phyloP scores from a whole-genome alignment of 1,139 yeast species.

The Hanseniaspora gamundiae region DNA sequence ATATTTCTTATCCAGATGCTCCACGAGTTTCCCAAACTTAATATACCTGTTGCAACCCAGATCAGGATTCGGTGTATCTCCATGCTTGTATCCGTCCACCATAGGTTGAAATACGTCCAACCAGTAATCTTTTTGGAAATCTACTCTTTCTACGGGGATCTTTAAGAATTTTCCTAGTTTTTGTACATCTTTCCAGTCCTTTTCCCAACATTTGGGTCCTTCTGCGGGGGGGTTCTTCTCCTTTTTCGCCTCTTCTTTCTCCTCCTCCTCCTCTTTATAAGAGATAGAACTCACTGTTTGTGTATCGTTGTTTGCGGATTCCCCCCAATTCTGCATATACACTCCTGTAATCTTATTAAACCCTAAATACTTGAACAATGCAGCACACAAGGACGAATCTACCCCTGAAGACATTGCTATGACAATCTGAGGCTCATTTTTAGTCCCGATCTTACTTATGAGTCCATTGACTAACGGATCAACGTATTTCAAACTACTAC shows the following conservation, averaged over 20 bases:
- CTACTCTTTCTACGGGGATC: conserved; percentile 65
- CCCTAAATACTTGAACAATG: conserved; percentile 22
- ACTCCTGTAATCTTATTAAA: conserved; percentile 52
- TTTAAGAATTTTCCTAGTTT: conserved; percentile 45
- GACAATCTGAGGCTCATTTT: conserved; percentile 31
- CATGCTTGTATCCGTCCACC: conserved; percentile 57
- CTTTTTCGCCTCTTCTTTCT: too few relatives aligned
- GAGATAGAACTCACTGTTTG: too few relatives aligned
- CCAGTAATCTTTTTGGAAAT: conserved; percentile 90
- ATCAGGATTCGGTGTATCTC: conserved; percentile 92
- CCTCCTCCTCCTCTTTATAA: too few relatives aligned
- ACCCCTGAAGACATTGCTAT: conserved; percentile 97
- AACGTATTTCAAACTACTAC: too few relatives aligned
- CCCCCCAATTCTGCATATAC: conserved; percentile 87
- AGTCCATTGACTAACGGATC: not conserved
- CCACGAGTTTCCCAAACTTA: conserved; percentile 70
- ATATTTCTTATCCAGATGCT: conserved; percentile 35
- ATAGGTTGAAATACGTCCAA: conserved; percentile 82
- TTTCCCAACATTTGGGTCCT: conserved; percentile 54
- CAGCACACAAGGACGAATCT: conserved; percentile 85
- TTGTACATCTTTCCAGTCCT: conserved; percentile 81
- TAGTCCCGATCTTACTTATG: not conserved
- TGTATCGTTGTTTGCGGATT: conserved; percentile 14
- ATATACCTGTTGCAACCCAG: conserved; percentile 74
- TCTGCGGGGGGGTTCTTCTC: too few relatives aligned